Evolutionary conservation across 306 rosid species (phyloP), one percentile per base, ranked within the genome.

Genomic region (Rosa rugosa): DNA sequence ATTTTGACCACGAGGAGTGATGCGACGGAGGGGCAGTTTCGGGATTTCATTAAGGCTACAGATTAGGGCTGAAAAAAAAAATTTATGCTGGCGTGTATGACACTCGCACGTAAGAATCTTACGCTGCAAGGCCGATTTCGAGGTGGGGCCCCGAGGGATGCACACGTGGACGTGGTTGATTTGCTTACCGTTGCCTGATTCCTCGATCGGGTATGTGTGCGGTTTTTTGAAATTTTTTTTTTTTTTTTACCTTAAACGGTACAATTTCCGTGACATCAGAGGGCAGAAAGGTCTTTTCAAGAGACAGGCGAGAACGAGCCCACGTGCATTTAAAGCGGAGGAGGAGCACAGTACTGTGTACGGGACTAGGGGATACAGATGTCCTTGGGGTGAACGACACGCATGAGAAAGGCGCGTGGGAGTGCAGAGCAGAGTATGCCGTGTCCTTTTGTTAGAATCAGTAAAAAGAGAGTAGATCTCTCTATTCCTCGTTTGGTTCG

Each of bases 41-140:
- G 83, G 71, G 23, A 71, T 40, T 73, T 44, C 0, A 0, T 27
- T 27, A 0, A 22, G 36, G 36, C 36, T 31, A 31, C 36, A n/a
- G 16, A 8, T 22, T 59, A 59, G 17, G 47, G 46, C 46, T 2
- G 2, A 31, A 31, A 31, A 31, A 31, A 1, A 31, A 31, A 31
- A 31, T 1, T 31, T 31, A 31, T 2, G 36, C 41, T 83, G 54
- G 38, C 40, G 83, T 81, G 82, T 78, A 22, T 16, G 0, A 47
- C 8, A 66, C 83, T 75, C 83, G 59, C 82, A 83, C 83, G 72
- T 73, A 77, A 75, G 81, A 71, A 83, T 75, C 80, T 75, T 78
- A 41, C 42, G 51, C 27, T 5, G 1, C 14, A 73, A 11, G 67
- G 45, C 25, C 3, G 3, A 31, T 31, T 31, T 31, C 36, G 46